phyloP scores from a whole-genome alignment of 83 land plant species.

The Thuja plicata region DNA sequence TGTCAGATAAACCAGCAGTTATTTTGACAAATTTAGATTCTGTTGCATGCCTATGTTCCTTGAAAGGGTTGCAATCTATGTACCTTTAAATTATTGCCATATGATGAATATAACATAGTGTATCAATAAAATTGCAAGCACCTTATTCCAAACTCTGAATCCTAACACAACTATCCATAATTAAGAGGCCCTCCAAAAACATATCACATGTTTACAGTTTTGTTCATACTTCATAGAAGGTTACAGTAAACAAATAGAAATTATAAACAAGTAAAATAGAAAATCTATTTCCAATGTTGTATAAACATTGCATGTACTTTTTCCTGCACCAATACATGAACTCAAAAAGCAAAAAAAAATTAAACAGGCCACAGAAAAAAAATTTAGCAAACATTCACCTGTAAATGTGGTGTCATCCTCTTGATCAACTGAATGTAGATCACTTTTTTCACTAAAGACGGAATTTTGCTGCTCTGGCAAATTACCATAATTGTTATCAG shows the following conservation, averaged over 20 bases:
- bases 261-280: background rate
- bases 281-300: background rate
- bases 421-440: conserved; percentile 24
- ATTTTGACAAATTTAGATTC: background rate
- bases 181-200: background rate
- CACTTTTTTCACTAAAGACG: conserved; percentile 37
- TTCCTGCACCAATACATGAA: background rate
- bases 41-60: background rate
- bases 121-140: background rate
- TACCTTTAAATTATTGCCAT: background rate
- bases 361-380: background rate
- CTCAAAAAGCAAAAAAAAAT: background rate
- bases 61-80: background rate
- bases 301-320: background rate
- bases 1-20: background rate
- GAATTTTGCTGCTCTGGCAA: conserved; percentile 34
- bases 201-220: background rate
- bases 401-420: conserved; percentile 26
- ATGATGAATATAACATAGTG: background rate
- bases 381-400: conserved; percentile 32
- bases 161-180: background rate
- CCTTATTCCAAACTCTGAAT: background rate
- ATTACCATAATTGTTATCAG: conserved; percentile 32
- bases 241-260: background rate
- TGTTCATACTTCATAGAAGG: background rate